Evolutionary conservation across 306 rosid genomes (phyloP).

Genomic region (Senna tora): DNA sequence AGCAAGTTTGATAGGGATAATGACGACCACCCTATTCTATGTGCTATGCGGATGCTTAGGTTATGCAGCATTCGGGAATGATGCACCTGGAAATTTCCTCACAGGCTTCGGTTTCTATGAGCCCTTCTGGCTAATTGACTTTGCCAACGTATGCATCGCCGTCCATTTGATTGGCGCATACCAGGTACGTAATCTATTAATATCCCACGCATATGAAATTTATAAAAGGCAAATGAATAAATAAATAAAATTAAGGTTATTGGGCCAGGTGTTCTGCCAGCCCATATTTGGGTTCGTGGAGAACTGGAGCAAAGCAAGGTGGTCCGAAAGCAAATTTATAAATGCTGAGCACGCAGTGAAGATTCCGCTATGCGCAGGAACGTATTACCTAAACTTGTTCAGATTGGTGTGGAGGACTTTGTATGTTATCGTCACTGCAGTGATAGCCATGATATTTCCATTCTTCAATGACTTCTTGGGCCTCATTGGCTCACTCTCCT

Average conservation of each 20-base stretch:
- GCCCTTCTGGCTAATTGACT: slow-evolving; percentile 92
- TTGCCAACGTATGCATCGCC: slow-evolving; percentile 88
- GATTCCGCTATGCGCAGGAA: slow-evolving; percentile 65
- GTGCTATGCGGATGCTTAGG: slow-evolving; percentile 84
- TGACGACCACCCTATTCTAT: slow-evolving; percentile 82
- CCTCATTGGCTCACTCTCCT: slow-evolving; percentile 83
- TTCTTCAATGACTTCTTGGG: slow-evolving; percentile 95
- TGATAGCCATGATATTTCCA: slow-evolving; percentile 89
- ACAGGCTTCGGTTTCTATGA: slow-evolving; percentile 99
- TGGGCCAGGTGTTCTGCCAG: slow-evolving; percentile 80
- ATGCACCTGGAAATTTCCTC: slow-evolving; percentile 96
- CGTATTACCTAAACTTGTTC: slow-evolving; percentile 58
- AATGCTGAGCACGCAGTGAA: slow-evolving; percentile 55
- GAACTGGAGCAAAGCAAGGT: slow-evolving; percentile 46
- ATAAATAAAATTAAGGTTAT: too few species aligned
- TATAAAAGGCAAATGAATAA: not conserved
- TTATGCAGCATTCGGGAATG: slow-evolving; percentile 92
- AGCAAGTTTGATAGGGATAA: slow-evolving; percentile 74
- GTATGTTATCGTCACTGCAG: slow-evolving; percentile 69
- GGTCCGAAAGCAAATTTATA: slow-evolving; percentile 73
- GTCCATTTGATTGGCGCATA: slow-evolving; percentile 90
- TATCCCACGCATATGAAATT: too few species aligned
- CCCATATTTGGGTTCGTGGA: slow-evolving; percentile 83
- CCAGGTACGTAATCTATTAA: too few species aligned
- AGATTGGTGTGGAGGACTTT: slow-evolving; percentile 80